Percentiles rank a stretch among this genome's conserved stretches.
phyloP scores from a whole-genome alignment of 805 yeast genomes.

The Torulaspora gathmanii region DNA sequence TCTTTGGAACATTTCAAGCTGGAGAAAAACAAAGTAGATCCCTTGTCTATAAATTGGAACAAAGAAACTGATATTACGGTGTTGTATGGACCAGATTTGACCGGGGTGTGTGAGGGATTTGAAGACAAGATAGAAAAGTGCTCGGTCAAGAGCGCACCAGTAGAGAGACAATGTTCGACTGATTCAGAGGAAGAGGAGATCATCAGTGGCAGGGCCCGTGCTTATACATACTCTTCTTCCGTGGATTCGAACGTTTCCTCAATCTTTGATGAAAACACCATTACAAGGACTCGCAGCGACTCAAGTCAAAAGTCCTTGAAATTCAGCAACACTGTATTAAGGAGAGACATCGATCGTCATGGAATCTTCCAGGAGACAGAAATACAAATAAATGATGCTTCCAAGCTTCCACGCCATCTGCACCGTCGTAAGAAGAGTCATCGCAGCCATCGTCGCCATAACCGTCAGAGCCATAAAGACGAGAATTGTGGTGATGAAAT shows the following conservation, averaged over 20 bases:
- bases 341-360: slow-evolving; percentile 25
- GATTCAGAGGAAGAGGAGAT: slow-evolving; percentile 6
- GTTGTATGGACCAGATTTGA: slow-evolving; percentile 76
- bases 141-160: background rate
- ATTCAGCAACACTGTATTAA: slow-evolving; percentile 25
- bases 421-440: slow-evolving; percentile 4
- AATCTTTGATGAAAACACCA: slow-evolving; percentile 22
- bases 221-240: slow-evolving; percentile 21
- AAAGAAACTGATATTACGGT: slow-evolving; percentile 93
- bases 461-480: slow-evolving; percentile 1
- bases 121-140: background rate
- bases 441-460: slow-evolving; percentile 8
- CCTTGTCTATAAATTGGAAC: slow-evolving; percentile 86
- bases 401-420: slow-evolving; percentile 3
- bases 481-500: background rate
- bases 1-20: slow-evolving; percentile 66
- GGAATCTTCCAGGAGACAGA: slow-evolving; percentile 23
- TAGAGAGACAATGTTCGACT: background rate
- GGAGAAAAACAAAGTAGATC: slow-evolving; percentile 59
- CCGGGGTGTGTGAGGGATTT: slow-evolving; percentile 1
- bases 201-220: slow-evolving; percentile 1
- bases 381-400: slow-evolving; percentile 25
- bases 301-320: slow-evolving; percentile 18
- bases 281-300: slow-evolving; percentile 8
- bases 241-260: slow-evolving; percentile 27